Evolutionary conservation across 176 grass and related monocot species (phyloP).

Genomic region (Hyparrhenia diplandra): DNA sequence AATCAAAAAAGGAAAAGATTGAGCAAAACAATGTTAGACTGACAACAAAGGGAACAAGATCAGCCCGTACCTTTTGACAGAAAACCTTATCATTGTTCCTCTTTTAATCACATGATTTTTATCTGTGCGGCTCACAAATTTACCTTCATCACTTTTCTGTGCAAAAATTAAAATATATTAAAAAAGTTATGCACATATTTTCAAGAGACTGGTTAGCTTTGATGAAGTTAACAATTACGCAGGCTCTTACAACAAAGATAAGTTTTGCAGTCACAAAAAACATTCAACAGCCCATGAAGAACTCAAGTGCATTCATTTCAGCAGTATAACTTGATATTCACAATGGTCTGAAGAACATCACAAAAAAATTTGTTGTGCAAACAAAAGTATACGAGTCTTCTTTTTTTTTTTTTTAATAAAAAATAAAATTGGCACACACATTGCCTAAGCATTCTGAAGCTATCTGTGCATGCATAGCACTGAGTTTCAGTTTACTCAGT

Average conservation of each 20-base stretch:
- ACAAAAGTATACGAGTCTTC: background rate
- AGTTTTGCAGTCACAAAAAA: slow-evolving; percentile 7
- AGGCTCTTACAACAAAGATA: background rate
- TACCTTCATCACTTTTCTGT: slow-evolving; percentile 51
- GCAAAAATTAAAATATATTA: slow-evolving; percentile 7
- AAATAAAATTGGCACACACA: too few relatives aligned
- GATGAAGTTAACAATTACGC: background rate
- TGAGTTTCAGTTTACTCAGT: too few relatives aligned
- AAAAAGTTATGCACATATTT: background rate
- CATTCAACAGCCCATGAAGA: background rate
- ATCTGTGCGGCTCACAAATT: slow-evolving; percentile 57
- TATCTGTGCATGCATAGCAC: too few relatives aligned
- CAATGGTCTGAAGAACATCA: background rate
- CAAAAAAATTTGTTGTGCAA: background rate
- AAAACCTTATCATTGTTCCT: slow-evolving; percentile 85
- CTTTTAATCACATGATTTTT: slow-evolving; percentile 55
- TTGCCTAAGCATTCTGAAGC: too few relatives aligned
- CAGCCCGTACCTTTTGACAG: slow-evolving; percentile 71
- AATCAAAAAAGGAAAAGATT: background rate
- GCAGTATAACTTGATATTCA: background rate
- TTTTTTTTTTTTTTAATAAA: too few relatives aligned
- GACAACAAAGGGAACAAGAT: background rate
- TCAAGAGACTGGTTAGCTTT: background rate
- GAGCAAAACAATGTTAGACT: slow-evolving; percentile 13
- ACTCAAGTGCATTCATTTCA: background rate